Base-by-base conservation (phyloP, 768 basidiomycete species). In the Kwoniella dejecticola region DNA sequence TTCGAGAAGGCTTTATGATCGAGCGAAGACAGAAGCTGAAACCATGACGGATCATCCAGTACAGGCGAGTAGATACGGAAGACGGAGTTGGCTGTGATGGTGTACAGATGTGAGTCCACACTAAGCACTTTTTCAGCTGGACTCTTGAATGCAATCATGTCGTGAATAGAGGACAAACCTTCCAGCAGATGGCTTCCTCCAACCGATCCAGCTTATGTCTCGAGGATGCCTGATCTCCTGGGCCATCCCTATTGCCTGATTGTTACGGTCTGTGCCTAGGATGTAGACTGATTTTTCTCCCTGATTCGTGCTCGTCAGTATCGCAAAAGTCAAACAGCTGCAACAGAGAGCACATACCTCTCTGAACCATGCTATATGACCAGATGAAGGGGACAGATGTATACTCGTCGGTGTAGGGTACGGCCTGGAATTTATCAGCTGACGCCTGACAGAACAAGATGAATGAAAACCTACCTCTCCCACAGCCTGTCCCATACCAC, bases 11-110 rank as follows among this genome's bases (percentile, higher is more conserved):
- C 85, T 67, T 83, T 86, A 7, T 86, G 77, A 72, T 93, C 90
- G 47, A 94, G 75, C 2, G 89, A 83, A 6, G 88, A 85, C 72
- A 92, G 91, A 4, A 96, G 83, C 76, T 95, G 93, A 40, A 96
- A 82, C 73, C 86, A 84, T 64, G 87, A 85, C 12, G 91, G 91
- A 15, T 87, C 85, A 76, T 96, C 93, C 45, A 96, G 80, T 12
- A 96, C 90, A 4, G 93, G 90, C 31, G 89, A 81, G 77, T 90
- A 94, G 70, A 96, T 86, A 23, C 93, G 86, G 33, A 95, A 76
- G 4, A 88, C 88, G 0, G 89, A 85, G 69, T 93, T 89, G 24
- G 86, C 84, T 13, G 93, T 91, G 62, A 90, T 84, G 33, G 91
- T 92, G 75, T 89, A 93, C 2, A 95, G 82, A 41, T 66, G 57